Conservation (phyloP, 1,139 yeast genomes). For the Williopsis jadinii region DNA sequence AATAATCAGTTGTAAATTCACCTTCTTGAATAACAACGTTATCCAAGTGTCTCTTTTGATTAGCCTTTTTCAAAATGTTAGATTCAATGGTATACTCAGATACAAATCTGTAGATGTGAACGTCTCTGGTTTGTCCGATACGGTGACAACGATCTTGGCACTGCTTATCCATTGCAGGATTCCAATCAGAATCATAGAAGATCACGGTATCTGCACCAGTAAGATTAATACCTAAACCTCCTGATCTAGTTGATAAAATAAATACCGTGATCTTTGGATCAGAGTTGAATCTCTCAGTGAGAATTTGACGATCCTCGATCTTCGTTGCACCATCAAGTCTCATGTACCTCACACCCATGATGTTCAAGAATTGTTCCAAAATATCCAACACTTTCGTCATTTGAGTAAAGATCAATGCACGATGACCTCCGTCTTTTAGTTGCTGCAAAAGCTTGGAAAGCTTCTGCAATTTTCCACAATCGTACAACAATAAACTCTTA, state of each 20-base stretch:
- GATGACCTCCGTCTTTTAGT: constrained; percentile 77
- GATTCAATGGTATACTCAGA: constrained; percentile 96
- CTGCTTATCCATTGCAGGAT: constrained; percentile 99
- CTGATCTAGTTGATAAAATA: constrained; percentile 90
- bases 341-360: constrained; percentile 91
- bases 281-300: constrained; percentile 88
- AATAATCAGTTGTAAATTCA: constrained; percentile 95
- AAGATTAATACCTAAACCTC: constrained; percentile 94
- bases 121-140: constrained; percentile 97
- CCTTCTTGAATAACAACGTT: constrained; percentile 97
- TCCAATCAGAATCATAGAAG: constrained; percentile 99
- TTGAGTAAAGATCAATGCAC: constrained; percentile 94
- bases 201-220: constrained; percentile 99
- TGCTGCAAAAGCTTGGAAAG: constrained; percentile 70
- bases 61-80: constrained; percentile 88
- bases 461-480: constrained; percentile 93
- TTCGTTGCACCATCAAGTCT: constrained; percentile 96
- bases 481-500: constrained; percentile 83
- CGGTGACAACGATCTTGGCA: constrained; percentile 99
- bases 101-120: constrained; percentile 92
- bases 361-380: constrained; percentile 85
- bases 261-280: constrained; percentile 87
- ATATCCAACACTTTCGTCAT: constrained; percentile 97
- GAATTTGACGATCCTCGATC: constrained; percentile 89
- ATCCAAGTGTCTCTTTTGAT: constrained; percentile 91